Evolutionary conservation across 805 yeast species (phyloP).

Genomic region (Jamesozyma jinghongensis): DNA sequence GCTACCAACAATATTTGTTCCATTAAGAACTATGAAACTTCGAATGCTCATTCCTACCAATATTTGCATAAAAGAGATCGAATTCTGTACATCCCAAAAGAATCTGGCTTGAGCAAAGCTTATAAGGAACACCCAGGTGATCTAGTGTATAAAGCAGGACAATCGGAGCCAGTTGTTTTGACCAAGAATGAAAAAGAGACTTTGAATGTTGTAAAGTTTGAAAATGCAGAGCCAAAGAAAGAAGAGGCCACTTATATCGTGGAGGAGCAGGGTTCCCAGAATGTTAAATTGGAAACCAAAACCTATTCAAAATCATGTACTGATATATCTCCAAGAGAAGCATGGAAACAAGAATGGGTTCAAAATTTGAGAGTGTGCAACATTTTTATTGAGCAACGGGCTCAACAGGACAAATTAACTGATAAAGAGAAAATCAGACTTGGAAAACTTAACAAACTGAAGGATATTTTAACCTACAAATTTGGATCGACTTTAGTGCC

Average conservation of each 20-base stretch:
- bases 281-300: no score
- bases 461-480: slow-evolving; percentile 5
- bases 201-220: no score
- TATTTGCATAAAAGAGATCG: slow-evolving; percentile 19
- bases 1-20: slow-evolving; percentile 27
- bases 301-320: not conserved
- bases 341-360: slow-evolving; percentile 12
- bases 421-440: not conserved
- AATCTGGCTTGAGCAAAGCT: not conserved
- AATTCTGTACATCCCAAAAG: slow-evolving; percentile 9
- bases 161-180: no score
- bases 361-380: slow-evolving; percentile 6
- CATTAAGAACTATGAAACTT: slow-evolving; percentile 18
- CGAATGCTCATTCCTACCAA: slow-evolving; percentile 18
- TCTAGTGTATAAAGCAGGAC: no score
- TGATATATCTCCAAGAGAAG: slow-evolving; percentile 3
- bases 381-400: slow-evolving; percentile 5
- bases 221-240: not conserved
- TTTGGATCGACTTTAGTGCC: slow-evolving; percentile 7
- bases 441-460: slow-evolving; percentile 3
- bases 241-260: not conserved
- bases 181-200: no score
- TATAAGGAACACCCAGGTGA: not conserved
- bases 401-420: not conserved
- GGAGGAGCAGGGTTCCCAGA: no score